phyloP scores from a whole-genome alignment of 352 stramenopile genomes.

The Phytopythium delawarense region DNA sequence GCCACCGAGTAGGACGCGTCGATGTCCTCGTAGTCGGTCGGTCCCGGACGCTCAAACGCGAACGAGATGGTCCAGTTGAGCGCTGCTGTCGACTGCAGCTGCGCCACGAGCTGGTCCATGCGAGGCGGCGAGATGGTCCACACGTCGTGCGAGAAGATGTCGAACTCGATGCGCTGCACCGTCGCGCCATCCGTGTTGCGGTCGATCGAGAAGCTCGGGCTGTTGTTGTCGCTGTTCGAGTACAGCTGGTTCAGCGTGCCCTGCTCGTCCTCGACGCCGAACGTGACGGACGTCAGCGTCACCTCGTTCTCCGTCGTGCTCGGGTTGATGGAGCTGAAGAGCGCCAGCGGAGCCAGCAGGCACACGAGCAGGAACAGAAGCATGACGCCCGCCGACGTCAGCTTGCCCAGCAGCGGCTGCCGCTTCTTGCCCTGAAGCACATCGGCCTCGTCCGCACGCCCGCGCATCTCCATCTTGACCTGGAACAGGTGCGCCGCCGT shows the following conservation, averaged over 20 bases:
- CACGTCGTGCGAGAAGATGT: conserved; percentile 69
- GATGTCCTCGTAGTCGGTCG: conserved; percentile 53
- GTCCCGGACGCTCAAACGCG: conserved; percentile 61
- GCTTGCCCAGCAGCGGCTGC: conserved; percentile 59
- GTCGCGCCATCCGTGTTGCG: conserved; percentile 65
- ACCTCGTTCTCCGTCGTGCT: conserved; percentile 73
- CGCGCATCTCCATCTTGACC: conserved; percentile 80
- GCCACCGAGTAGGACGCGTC: conserved; percentile 39
- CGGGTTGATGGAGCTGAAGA: conserved; percentile 87
- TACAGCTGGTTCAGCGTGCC: conserved; percentile 78
- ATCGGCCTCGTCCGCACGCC: conserved; percentile 53
- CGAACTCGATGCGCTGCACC: conserved; percentile 75
- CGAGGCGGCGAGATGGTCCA: conserved; percentile 73
- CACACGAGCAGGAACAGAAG: conserved; percentile 74
- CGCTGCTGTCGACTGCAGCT: conserved; percentile 61
- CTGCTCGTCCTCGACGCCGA: conserved; percentile 71
- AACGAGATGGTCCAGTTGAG: conserved; percentile 77
- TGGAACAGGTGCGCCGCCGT: conserved; percentile 74
- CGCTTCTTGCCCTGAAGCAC: conserved; percentile 78
- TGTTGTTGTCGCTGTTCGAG: conserved; percentile 71
- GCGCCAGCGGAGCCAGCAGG: conserved; percentile 64
- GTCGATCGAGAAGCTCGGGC: conserved; percentile 51
- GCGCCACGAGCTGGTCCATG: conserved; percentile 57
- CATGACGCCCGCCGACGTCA: conserved; percentile 75
- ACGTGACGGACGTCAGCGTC: conserved; percentile 50